These are phyloP conservation scores for Corchorus olitorius DNA, from an alignment of 345 rosid species.

Conservation along the genomic window DNA sequence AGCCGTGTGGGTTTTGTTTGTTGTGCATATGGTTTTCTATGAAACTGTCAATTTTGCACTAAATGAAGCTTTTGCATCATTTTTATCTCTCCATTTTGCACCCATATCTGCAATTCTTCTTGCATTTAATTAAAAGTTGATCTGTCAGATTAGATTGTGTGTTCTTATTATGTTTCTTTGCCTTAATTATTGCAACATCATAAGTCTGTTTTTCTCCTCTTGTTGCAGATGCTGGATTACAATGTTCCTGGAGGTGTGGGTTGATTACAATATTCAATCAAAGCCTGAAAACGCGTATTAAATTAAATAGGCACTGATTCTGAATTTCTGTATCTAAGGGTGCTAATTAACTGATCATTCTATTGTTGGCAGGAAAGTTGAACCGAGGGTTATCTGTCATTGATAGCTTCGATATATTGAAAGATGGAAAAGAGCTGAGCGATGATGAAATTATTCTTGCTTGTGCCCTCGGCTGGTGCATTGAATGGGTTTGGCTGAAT, in stretches of 20 bases:
- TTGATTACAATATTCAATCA: neutral
- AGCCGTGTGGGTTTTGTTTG: neutral
- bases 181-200: neutral
- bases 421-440: constrained; percentile 58
- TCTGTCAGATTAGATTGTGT: neutral
- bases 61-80: neutral
- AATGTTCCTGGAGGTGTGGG: constrained; percentile 83
- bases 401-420: constrained; percentile 70
- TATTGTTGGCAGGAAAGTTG: constrained; percentile 60
- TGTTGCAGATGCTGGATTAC: constrained; percentile 85
- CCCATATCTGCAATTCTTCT: too few species aligned
- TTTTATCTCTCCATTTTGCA: too few species aligned
- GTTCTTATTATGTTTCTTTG: neutral
- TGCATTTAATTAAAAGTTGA: neutral
- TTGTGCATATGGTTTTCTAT: neutral
- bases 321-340: neutral
- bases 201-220: neutral
- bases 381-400: constrained; percentile 89
- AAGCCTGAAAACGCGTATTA: neutral
- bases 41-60: neutral
- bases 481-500: constrained; percentile 68
- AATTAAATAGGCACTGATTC: neutral
- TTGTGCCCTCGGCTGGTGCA: constrained; percentile 85
- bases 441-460: constrained; percentile 69
- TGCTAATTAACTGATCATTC: neutral